phyloP scores from a whole-genome alignment of 2,329 filamentous ascomycete genomes.

The Leptographium galeiforme region DNA sequence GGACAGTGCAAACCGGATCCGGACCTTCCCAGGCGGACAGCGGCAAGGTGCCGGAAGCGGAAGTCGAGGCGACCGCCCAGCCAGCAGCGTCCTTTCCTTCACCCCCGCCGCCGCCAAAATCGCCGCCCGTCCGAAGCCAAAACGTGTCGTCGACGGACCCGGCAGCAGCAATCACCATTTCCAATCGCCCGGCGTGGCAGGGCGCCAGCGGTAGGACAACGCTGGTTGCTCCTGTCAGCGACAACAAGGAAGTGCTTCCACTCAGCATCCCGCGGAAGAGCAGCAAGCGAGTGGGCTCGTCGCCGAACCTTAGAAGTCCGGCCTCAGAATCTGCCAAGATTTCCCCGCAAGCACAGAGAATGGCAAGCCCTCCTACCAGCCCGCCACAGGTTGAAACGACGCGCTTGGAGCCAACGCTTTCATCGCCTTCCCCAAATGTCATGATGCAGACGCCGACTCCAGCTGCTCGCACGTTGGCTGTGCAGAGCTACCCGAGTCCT shows the following conservation, averaged over 20 bases:
- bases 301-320: conserved; percentile 10
- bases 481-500: conserved; percentile 23
- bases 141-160: conserved; percentile 13
- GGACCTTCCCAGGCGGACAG: neutral
- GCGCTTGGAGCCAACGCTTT: conserved; percentile 17
- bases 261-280: conserved; percentile 40
- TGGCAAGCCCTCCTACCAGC: conserved; percentile 18
- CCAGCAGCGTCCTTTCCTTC: neutral
- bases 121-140: neutral
- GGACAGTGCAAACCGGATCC: conserved; percentile 19
- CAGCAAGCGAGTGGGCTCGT: conserved; percentile 24
- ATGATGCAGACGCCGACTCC: conserved; percentile 7
- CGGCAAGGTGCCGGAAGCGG: neutral
- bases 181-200: conserved; percentile 50
- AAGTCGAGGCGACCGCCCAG: neutral
- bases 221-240: conserved; percentile 50
- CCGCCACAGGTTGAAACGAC: conserved; percentile 16
- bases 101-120: neutral
- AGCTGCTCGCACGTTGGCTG: conserved; percentile 1
- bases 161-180: conserved; percentile 21
- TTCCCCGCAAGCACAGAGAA: neutral
- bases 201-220: conserved; percentile 56
- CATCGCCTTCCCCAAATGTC: conserved; percentile 10
- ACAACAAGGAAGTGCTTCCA: conserved; percentile 43
- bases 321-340: conserved; percentile 1